Evolutionary conservation across 305 asterid species (phyloP).

Genomic region (Coffea humblotiana): DNA sequence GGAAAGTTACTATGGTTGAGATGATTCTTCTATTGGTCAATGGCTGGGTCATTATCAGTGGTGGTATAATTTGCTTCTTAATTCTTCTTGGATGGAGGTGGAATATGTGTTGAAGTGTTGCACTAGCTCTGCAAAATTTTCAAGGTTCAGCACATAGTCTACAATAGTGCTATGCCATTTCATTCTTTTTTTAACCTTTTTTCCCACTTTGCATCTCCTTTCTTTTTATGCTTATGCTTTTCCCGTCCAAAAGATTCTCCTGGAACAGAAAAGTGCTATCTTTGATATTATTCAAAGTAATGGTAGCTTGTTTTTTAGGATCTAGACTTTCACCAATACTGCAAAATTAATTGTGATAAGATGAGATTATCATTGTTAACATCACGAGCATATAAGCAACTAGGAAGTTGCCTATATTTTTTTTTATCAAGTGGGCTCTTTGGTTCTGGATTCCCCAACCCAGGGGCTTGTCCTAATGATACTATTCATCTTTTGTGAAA

Average conservation of each 20-base stretch:
- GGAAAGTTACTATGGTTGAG: background rate
- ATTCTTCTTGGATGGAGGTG: slow-evolving; percentile 19
- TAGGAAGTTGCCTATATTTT: background rate
- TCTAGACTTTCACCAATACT: background rate
- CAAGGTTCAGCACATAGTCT: slow-evolving; percentile 4
- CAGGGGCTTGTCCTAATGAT: background rate
- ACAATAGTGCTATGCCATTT: slow-evolving; percentile 11
- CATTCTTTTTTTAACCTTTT: slow-evolving; percentile 6
- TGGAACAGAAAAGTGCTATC: slow-evolving; percentile 12
- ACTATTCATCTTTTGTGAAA: background rate
- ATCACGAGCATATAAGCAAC: background rate
- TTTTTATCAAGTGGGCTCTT: background rate
- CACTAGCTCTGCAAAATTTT: slow-evolving; percentile 7
- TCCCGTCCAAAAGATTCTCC: slow-evolving; percentile 18
- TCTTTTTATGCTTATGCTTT: slow-evolving; percentile 15
- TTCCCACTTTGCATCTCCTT: slow-evolving; percentile 29
- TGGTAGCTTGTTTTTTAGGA: slow-evolving; percentile 8
- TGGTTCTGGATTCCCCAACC: slow-evolving; percentile 13
- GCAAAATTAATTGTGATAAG: background rate
- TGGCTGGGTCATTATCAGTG: slow-evolving; percentile 4
- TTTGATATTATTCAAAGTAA: background rate
- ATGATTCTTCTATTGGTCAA: background rate
- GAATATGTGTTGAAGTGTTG: slow-evolving; percentile 5
- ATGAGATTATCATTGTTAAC: slow-evolving; percentile 2
- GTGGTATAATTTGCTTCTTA: background rate